These are phyloP conservation scores for Bruguiera parviflora DNA, from an alignment of 345 rosid genomes.

Conservation along the genomic window DNA sequence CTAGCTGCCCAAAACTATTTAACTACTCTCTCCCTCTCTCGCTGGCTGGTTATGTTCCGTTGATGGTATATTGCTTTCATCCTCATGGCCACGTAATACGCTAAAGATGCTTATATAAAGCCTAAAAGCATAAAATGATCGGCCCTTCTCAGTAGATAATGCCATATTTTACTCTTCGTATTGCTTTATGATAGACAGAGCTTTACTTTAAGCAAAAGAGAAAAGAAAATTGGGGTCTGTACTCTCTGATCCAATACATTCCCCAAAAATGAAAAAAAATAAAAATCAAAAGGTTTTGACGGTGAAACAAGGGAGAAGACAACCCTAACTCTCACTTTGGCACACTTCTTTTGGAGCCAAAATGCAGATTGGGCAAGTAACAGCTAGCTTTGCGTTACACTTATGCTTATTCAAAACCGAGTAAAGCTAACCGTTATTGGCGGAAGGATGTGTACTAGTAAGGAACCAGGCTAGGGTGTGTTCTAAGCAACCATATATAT, in stretches of 20 bases:
- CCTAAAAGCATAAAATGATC: conserved; percentile 54
- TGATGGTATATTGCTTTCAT: conserved; percentile 34
- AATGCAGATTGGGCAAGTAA: background rate
- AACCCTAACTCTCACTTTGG: conserved; percentile 33
- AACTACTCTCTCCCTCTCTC: conserved; percentile 13
- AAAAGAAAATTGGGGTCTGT: conserved; percentile 1
- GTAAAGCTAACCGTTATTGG: conserved; percentile 22
- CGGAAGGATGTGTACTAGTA: background rate
- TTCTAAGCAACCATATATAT: conserved; percentile 33
- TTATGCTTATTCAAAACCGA: too few relatives aligned
- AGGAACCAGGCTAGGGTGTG: conserved; percentile 24
- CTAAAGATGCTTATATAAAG: conserved; percentile 52
- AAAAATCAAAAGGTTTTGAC: conserved; percentile 27
- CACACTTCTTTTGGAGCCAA: conserved; percentile 21
- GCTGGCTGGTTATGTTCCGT: conserved; percentile 17
- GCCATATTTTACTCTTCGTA: conserved; percentile 62
- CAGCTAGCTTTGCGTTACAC: too few relatives aligned
- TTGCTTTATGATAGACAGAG: conserved; percentile 35
- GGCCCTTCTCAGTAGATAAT: conserved; percentile 63
- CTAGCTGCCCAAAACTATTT: conserved; percentile 22
- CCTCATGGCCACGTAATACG: conserved; percentile 59
- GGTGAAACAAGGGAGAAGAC: conserved; percentile 43
- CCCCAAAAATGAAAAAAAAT: conserved; percentile 7
- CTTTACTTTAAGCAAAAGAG: conserved; percentile 52
- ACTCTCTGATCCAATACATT: conserved; percentile 17